A percentile compares a stretch with the other conserved stretches of the same genome.
Conservation (phyloP, 2,329 filamentous ascomycete genomes). For the Sclerotinia nivalis region DNA sequence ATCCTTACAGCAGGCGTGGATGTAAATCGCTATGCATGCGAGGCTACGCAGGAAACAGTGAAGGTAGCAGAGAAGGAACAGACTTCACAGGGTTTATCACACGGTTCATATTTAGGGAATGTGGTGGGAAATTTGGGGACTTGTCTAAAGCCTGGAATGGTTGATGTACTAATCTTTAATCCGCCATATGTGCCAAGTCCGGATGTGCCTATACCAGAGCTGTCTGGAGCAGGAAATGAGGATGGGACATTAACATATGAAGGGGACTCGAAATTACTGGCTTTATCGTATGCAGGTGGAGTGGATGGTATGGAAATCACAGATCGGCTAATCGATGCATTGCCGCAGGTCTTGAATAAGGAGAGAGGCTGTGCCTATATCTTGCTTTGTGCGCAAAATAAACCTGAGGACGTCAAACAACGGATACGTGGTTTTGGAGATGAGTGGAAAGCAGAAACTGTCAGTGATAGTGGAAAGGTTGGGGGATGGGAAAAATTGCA, state of each 20-base stretch:
- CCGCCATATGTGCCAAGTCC: slow-evolving; percentile 93
- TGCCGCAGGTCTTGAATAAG: slow-evolving; percentile 64
- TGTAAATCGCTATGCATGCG: slow-evolving; percentile 81
- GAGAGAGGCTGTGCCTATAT: slow-evolving; percentile 80
- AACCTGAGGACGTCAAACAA: slow-evolving; percentile 70
- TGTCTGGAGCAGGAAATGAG: slow-evolving; percentile 43
- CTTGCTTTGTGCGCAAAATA: slow-evolving; percentile 87
- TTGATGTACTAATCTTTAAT: slow-evolving; percentile 93
- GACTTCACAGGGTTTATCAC: slow-evolving; percentile 40
- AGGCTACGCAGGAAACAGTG: slow-evolving; percentile 71
- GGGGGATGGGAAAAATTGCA: slow-evolving; percentile 95
- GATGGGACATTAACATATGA: slow-evolving; percentile 57
- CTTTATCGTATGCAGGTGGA: slow-evolving; percentile 87
- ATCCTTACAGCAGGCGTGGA: slow-evolving; percentile 77
- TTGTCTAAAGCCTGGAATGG: slow-evolving; percentile 56
- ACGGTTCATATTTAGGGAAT: slow-evolving; percentile 62
- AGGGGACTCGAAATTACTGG: slow-evolving; percentile 78
- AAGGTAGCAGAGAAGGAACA: slow-evolving; percentile 47
- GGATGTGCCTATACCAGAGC: slow-evolving; percentile 58
- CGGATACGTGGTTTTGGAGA: slow-evolving; percentile 58
- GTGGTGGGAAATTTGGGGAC: slow-evolving; percentile 69
- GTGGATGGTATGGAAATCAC: slow-evolving; percentile 93
- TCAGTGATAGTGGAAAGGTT: slow-evolving; percentile 79
- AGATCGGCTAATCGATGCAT: slow-evolving; percentile 68
- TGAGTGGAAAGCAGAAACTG: slow-evolving; percentile 73